These are phyloP conservation scores for Noccaea bulbosa DNA, from an alignment of 345 rosid genomes.

Conservation along the genomic window DNA sequence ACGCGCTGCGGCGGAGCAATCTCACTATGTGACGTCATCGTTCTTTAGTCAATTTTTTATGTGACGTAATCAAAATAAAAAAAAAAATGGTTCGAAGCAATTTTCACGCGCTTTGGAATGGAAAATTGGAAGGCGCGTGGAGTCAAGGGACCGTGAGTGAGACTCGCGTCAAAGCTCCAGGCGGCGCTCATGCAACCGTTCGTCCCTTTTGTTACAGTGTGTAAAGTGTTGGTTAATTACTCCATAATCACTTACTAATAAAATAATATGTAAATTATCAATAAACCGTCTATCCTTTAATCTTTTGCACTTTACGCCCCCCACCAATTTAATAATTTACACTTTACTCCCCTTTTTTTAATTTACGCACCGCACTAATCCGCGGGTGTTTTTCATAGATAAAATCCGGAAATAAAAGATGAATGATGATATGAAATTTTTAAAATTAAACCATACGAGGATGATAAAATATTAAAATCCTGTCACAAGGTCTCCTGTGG, in stretches of 20 bases:
- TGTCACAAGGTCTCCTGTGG: conserved; percentile 11
- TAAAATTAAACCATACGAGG: conserved; percentile 5
- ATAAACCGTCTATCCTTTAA: neutral
- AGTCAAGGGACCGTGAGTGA: neutral
- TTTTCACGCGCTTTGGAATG: neutral
- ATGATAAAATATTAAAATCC: conserved; percentile 12
- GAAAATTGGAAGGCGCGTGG: neutral
- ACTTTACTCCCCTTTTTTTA: neutral
- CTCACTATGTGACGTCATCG: neutral
- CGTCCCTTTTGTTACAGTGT: neutral
- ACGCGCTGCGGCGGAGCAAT: neutral
- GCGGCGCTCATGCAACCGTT: conserved; percentile 35
- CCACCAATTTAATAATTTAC: neutral
- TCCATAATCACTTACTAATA: neutral
- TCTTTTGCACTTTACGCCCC: neutral
- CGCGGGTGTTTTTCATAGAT: neutral
- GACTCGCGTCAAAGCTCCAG: conserved; percentile 31
- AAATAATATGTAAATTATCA: neutral
- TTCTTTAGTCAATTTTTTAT: neutral
- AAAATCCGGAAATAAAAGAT: conserved; percentile 1
- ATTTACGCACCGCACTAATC: neutral
- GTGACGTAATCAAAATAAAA: too few relatives aligned
- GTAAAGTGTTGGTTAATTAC: neutral
- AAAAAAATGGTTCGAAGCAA: neutral
- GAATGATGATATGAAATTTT: conserved; percentile 18